These are phyloP conservation scores for Plectosphaerella sp. DNA, from an alignment of 2,329 filamentous ascomycete species.

Conservation along the genomic window DNA sequence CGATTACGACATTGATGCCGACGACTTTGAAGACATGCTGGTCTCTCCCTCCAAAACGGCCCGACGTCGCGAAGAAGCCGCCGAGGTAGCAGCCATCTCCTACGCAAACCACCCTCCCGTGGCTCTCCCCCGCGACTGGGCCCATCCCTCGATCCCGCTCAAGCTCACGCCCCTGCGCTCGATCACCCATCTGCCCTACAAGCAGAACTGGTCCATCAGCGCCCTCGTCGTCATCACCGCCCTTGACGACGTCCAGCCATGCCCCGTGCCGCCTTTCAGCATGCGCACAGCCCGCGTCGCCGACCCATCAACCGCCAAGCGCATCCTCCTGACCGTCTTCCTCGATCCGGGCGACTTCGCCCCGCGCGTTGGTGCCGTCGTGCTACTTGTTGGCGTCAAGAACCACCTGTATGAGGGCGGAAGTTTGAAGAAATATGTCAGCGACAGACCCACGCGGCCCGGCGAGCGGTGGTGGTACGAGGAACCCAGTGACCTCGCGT, in stretches of 20 bases:
- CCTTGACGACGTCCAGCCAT: conserved; percentile 43
- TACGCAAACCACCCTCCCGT: conserved; percentile 16
- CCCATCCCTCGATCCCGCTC: conserved; percentile 36
- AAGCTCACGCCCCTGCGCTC: conserved; percentile 46
- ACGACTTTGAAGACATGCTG: conserved; percentile 29
- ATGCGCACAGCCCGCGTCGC: conserved; percentile 48
- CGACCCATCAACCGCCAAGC: conserved; percentile 47
- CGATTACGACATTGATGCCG: conserved; percentile 15
- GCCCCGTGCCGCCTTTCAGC: conserved; percentile 41
- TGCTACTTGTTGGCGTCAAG: conserved; percentile 51
- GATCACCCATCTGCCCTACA: conserved; percentile 49
- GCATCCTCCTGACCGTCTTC: conserved; percentile 49
- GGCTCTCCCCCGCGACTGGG: conserved; percentile 34
- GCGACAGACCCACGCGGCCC: conserved; percentile 22
- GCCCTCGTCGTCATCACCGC: conserved; percentile 45
- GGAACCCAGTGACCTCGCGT: conserved; percentile 38
- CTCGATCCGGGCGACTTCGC: conserved; percentile 45
- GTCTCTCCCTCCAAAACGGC: conserved; percentile 12
- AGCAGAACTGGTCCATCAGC: conserved; percentile 55
- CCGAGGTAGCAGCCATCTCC: background rate
- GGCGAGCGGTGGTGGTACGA: conserved; percentile 48
- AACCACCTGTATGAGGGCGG: conserved; percentile 51
- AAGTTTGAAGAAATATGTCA: conserved; percentile 39
- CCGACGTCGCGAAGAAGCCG: conserved; percentile 8
- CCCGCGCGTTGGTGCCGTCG: conserved; percentile 42